Conservation (phyloP, 208 protist genomes). For the Trypanosoma grayi region DNA sequence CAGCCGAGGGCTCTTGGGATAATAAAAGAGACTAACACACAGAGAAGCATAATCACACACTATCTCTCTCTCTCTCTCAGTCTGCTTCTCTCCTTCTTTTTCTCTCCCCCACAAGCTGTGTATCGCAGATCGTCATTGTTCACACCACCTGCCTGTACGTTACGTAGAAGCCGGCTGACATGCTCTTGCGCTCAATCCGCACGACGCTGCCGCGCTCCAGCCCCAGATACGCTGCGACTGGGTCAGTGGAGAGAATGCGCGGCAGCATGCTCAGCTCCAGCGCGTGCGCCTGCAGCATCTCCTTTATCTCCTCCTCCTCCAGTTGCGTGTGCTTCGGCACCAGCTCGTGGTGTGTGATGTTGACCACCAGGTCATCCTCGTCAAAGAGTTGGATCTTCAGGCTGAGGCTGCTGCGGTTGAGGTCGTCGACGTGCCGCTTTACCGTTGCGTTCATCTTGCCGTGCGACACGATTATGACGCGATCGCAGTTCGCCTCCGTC, state of each 20-base stretch:
- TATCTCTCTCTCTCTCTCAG: not conserved
- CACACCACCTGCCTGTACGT: conserved; percentile 97
- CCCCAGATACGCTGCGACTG: conserved; percentile 96
- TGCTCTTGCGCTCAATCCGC: conserved; percentile 95
- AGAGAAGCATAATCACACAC: too few relatives aligned
- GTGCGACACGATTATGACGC: conserved; percentile 63
- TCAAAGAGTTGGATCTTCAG: conserved; percentile 93
- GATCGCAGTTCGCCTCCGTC: conserved; percentile 43
- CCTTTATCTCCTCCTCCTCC: conserved; percentile 76
- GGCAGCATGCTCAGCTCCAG: conserved; percentile 95
- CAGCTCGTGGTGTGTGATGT: conserved; percentile 97
- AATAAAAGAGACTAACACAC: too few relatives aligned
- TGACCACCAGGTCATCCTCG: conserved; percentile 95
- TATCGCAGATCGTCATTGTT: conserved; percentile 7
- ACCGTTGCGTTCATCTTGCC: conserved; percentile 67
- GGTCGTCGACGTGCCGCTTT: conserved; percentile 60
- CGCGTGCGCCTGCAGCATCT: conserved; percentile 90
- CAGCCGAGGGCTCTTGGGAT: too few relatives aligned
- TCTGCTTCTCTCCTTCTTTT: conserved; percentile 11
- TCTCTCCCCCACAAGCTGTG: not conserved
- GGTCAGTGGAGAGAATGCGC: conserved; percentile 93
- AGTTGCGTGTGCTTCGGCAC: conserved; percentile 96
- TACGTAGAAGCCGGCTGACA: conserved; percentile 98
- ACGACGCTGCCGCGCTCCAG: conserved; percentile 92
- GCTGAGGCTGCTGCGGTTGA: conserved; percentile 59